Evolutionary conservation across 345 rosid genomes (phyloP), one percentile per base, ranked within the genome.

Genomic region (Isatis tinctoria): DNA sequence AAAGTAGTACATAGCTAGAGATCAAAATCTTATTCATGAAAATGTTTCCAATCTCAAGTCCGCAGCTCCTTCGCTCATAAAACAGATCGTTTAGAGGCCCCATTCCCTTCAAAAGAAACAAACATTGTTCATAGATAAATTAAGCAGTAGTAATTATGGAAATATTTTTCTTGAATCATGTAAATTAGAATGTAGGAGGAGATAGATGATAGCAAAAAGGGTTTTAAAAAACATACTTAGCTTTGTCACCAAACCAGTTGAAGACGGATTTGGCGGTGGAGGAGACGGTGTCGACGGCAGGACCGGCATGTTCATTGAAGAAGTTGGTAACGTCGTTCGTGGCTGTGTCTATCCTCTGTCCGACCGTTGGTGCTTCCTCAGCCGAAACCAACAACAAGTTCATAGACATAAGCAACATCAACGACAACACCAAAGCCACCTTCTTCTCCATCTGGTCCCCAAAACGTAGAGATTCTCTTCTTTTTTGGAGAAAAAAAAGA

Each of bases 331-430:
- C 36, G 1, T 68, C 63, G 62, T 49, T 22, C 6, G 48, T 24
- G 69, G 69, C 74, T 51, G 74, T 0, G 56, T 75, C 79, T 60
- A 75, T 2, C 48, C 74, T 60, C 48, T 75, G 74, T 32, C 79
- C 79, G 35, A 75, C 36, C 17, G 79, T 68, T 75, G 79, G 79
- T 51, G 64, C 4, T 68, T 68, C 79, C 69, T 75, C 74, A 17
- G 79, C 74, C 0, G 63, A 60, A 24, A 51, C 79, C 54, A 52
- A 60, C 12, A 28, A 33, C 13, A 57, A 59, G 5, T 33, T 58
- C 26, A 58, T 58, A 16, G 41, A 67, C 40, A 54, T 12, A 52
- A 75, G 32, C 64, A 75, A 13, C 79, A 75, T 75, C 49, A 75
- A 10, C 0, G 79, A 60, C 79, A 75, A 33, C 64, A 75, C 74